Percentiles rank a stretch among this genome's conserved stretches.
These are phyloP conservation scores for Castanea mollissima DNA, from an alignment of 306 rosid genomes.

Conservation along the genomic window DNA sequence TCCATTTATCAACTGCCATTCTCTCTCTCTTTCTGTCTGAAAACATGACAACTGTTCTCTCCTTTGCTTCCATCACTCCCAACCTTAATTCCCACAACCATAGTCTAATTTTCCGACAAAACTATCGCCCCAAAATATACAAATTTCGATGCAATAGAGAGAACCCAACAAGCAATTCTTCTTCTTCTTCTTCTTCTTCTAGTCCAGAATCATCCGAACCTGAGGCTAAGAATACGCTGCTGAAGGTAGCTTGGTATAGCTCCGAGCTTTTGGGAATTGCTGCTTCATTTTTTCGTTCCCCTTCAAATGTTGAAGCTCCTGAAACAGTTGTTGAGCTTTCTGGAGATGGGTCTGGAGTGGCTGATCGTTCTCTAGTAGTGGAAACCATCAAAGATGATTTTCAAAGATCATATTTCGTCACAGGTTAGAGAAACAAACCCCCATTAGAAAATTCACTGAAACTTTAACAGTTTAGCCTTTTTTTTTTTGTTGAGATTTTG, in stretches of 20 bases:
- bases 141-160: constrained; percentile 58
- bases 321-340: constrained; percentile 39
- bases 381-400: constrained; percentile 55
- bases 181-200: constrained; percentile 3
- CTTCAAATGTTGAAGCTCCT: constrained; percentile 37
- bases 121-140: constrained; percentile 10
- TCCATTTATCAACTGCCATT: neutral
- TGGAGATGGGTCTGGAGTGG: constrained; percentile 36
- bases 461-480: neutral
- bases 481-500: neutral
- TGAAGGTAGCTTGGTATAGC: constrained; percentile 83
- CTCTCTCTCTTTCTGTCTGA: neutral
- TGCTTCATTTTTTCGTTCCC: constrained; percentile 69
- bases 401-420: constrained; percentile 57
- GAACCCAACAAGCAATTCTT: constrained; percentile 31
- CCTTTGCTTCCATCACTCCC: constrained; percentile 35
- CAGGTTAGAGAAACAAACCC: constrained; percentile 33
- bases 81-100: constrained; percentile 18
- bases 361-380: constrained; percentile 52
- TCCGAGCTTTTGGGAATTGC: constrained; percentile 90
- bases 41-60: constrained; percentile 39
- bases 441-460: neutral
- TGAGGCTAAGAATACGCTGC: constrained; percentile 61
- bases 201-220: constrained; percentile 24
- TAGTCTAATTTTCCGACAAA: constrained; percentile 29